These are phyloP conservation scores for Andalucia godoyi DNA, from an alignment of 78 protist species.

Conservation along the genomic window DNA sequence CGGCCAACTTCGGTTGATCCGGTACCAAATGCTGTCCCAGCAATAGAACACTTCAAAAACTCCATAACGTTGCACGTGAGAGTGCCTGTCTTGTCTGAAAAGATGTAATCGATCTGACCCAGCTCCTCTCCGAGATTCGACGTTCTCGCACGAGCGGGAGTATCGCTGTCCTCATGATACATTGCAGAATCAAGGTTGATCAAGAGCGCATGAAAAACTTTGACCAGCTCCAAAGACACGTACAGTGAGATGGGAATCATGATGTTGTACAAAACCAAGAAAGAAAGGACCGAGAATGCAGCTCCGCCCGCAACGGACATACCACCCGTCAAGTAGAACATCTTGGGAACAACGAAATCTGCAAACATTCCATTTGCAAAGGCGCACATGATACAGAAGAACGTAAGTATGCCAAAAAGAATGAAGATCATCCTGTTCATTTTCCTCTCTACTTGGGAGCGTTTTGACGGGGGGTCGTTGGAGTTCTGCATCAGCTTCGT, in stretches of 20 bases:
- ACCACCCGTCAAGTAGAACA: not conserved
- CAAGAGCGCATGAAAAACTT: not conserved
- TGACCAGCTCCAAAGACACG: conserved; percentile 6
- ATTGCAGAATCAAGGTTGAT: conserved; percentile 37
- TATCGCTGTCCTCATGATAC: conserved; percentile 36
- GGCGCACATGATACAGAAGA: conserved; percentile 6
- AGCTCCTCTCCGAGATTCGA: conserved; percentile 51
- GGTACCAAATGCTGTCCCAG: no score
- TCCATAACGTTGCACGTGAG: conserved; percentile 47
- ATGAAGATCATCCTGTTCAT: not conserved
- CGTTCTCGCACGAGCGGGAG: conserved; percentile 52
- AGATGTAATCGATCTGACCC: conserved; percentile 41
- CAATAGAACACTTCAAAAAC: conserved; percentile 32
- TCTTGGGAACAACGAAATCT: not conserved
- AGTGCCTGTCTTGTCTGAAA: conserved; percentile 53
- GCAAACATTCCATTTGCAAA: not conserved
- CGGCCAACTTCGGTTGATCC: no score
- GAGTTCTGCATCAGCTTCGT: conserved; percentile 27
- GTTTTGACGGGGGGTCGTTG: not conserved
- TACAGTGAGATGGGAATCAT: conserved; percentile 27
- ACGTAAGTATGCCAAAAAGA: not conserved
- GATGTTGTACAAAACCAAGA: conserved; percentile 6
- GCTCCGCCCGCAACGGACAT: not conserved
- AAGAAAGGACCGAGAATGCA: not conserved
- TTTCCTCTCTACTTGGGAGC: not conserved